Conservation (phyloP, 129 eudicot species). For the Heracleum sosnowskyi region DNA sequence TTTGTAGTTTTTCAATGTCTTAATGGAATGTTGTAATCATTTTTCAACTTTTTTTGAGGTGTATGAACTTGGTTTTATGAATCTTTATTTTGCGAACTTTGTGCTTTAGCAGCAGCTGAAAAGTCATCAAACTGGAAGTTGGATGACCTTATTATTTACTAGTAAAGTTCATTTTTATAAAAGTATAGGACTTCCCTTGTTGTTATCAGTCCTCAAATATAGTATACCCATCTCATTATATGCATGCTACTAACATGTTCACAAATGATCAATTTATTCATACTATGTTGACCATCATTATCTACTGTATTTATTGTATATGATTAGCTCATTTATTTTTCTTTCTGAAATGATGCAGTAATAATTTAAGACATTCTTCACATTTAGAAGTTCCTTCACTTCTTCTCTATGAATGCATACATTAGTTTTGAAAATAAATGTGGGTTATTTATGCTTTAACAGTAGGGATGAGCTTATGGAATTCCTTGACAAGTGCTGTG, state of each 20-base stretch:
- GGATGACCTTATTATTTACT: neutral
- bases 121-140: constrained; percentile 8
- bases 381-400: neutral
- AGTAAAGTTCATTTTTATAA: neutral
- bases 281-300: neutral
- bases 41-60: neutral
- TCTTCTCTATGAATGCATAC: neutral
- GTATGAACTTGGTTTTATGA: neutral
- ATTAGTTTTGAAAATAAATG: neutral
- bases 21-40: neutral
- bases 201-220: neutral
- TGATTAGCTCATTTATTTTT: constrained; percentile 1
- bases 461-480: constrained; percentile 19
- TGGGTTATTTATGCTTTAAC: neutral
- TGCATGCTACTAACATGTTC: too few species aligned
- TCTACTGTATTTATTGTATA: constrained; percentile 2
- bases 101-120: neutral
- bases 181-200: neutral
- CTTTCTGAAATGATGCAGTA: neutral
- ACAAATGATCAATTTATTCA: neutral
- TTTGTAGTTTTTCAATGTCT: neutral
- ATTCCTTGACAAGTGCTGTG: constrained; percentile 22
- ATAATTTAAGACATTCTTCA: neutral
- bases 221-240: too few species aligned
- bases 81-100: neutral